phyloP scores from a whole-genome alignment of 257 asterid species.

The Hygrophila difformis region DNA sequence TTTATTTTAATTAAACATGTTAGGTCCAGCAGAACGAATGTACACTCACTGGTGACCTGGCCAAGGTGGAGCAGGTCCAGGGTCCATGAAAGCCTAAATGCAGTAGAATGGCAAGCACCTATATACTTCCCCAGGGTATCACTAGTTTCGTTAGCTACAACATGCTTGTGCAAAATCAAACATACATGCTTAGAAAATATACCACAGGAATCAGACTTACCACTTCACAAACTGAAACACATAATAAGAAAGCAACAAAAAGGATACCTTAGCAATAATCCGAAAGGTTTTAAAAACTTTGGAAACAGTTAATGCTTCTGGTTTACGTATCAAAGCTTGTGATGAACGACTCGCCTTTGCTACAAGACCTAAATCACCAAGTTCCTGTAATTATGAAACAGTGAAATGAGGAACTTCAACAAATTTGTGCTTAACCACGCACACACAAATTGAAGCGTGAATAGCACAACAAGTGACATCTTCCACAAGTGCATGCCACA shows the following conservation, averaged over 20 bases:
- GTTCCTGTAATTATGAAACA: conserved; percentile 40
- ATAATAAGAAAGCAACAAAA: conserved; percentile 5
- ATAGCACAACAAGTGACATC: neutral
- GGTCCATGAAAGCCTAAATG: too few relatives aligned
- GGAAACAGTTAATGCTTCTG: conserved; percentile 65
- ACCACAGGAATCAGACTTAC: neutral
- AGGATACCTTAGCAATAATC: conserved; percentile 70
- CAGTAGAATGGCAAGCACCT: neutral
- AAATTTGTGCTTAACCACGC: conserved; percentile 5
- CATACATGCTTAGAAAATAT: too few relatives aligned
- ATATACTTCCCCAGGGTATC: neutral
- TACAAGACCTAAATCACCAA: conserved; percentile 92
- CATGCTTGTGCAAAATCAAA: neutral
- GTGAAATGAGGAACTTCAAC: conserved; percentile 8
- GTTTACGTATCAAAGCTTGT: conserved; percentile 80
- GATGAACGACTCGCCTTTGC: conserved; percentile 92
- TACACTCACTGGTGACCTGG: too few relatives aligned
- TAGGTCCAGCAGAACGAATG: too few relatives aligned
- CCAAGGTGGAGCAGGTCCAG: too few relatives aligned
- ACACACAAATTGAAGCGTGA: conserved; percentile 1
- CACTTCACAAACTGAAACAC: conserved; percentile 1
- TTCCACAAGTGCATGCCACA: conserved; percentile 2
- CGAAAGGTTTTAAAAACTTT: conserved; percentile 81
- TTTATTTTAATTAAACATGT: too few relatives aligned
- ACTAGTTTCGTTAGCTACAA: neutral